Base-by-base conservation (phyloP, 2,329 filamentous ascomycete genomes). In the Hymenoscyphus albidus region DNA sequence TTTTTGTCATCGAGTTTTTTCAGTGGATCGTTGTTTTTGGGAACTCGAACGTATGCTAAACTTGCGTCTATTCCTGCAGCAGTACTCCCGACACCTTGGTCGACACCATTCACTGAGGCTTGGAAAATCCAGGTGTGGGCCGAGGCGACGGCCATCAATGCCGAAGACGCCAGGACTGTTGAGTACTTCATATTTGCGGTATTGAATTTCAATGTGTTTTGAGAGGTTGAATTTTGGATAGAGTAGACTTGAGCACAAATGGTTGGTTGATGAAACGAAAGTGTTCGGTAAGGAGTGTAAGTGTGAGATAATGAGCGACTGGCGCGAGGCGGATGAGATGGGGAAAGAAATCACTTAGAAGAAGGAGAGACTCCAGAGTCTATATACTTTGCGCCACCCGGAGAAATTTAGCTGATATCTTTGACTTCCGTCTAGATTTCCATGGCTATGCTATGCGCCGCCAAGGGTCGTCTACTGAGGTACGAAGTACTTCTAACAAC, bases 21-120 rank as follows among this genome's bases (percentile, higher is more conserved):
- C 27, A 74, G 64, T 10, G 67, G 78, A 70, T 58, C 73, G 76
- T 82, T 82, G 77, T 70, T 78, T 65, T 75, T 72, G 58, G 80
- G 80, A 9, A 42, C 63, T 31, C 69, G 67, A 32, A 69, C 68
- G 42, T 70, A 70, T 40, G 27, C 27, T 27, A 3, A 27, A 27
- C 2, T 3, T 27, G 27, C 27, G 27, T 27, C 27, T 27, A 27
- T 27, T 27, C 69, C 69, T 16, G 32, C 65, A 31, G 63, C 63
- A 31, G 54, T 40, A 57, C 68, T 67, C 57, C 69, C 69, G 58
- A 62, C n/a, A 65, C 61, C 61, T 51, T 62, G 61, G 39, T 58
- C 61, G 18, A 58, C 39, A 51, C 40, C 61, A 22, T 75, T 71
- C 62, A 75, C 69, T 22, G 16, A 65, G 22, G 68, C 64, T 62